A percentile compares a stretch with the other conserved stretches of the same genome.
phyloP scores from a whole-genome alignment of 2,329 filamentous ascomycete species.

The Colletotrichum destructivum region DNA sequence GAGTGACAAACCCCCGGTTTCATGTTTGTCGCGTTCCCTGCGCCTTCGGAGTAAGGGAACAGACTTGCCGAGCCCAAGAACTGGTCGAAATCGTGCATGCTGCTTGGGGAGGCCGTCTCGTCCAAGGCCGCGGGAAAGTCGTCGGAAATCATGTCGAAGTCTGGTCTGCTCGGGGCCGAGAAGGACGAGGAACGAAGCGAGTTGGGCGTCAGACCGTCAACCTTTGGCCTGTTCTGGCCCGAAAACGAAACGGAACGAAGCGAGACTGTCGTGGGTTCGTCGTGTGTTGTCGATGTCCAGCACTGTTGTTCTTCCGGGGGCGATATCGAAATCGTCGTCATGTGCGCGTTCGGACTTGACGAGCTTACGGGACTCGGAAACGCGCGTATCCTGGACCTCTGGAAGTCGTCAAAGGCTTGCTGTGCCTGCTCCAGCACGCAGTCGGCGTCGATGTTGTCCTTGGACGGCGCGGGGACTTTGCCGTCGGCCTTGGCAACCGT shows the following conservation, averaged over 20 bases:
- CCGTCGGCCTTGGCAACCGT: conserved; percentile 23
- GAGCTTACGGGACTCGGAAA: conserved; percentile 26
- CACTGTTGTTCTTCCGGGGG: conserved; percentile 1
- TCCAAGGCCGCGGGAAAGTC: conserved; percentile 23
- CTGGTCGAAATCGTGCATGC: not conserved
- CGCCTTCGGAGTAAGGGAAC: conserved; percentile 26
- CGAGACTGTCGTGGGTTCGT: conserved; percentile 8
- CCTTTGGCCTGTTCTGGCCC: conserved; percentile 6
- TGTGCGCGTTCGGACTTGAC: conserved; percentile 3
- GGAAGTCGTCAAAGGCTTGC: not conserved
- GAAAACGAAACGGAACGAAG: conserved; percentile 28
- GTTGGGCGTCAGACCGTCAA: not conserved
- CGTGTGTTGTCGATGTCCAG: not conserved
- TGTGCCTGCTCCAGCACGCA: conserved; percentile 4
- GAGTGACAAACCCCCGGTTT: not conserved
- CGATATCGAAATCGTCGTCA: not conserved
- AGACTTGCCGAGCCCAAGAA: conserved; percentile 16
- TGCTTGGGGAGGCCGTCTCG: not conserved
- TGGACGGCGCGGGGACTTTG: not conserved
- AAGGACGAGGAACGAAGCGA: conserved; percentile 25
- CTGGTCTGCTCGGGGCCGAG: conserved; percentile 11
- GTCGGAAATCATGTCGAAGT: not conserved
- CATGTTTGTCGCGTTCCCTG: not conserved
- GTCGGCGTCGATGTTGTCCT: not conserved
- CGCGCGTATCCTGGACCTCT: not conserved